Base-by-base conservation (phyloP, 192 early-diverging fungal genomes). In the Coemansia nantahalensis region DNA sequence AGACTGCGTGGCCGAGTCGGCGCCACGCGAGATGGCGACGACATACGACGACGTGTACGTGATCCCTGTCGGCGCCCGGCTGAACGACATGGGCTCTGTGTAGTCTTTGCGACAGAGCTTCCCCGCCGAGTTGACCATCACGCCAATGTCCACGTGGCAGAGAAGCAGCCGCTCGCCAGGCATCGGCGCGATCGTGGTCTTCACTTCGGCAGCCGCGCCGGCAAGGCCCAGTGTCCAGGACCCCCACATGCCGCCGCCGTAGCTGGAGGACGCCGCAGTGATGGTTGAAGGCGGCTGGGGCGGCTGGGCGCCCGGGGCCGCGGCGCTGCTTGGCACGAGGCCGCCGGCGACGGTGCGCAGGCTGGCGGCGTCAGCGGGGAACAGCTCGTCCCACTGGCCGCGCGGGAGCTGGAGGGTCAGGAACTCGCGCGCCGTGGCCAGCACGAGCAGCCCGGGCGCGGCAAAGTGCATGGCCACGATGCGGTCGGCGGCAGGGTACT, bases 401-500 rank as follows among this genome's bases (percentile, higher is more conserved):
- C 42, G 48, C 26, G 67, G 55, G n/a, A 77, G 67, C 54, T 77
- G 74, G 32, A 77, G 59, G 22, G 67, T 66, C 51, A 77, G 48
- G 36, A 77, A 77, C 56, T 77, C 74, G 23, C 63, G 57, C 1
- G 74, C 63, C 2, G 74, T 70, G 14, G 74, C 61, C 51, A 77
- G 45, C 12, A 57, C 50, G 26, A 94, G 69, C 48, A 84, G 80
- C 18, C 78, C 82, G 0, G 79, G 69, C 2, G 85, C 80, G 15
- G 89, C 78, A 88, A 91, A 97, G 32, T 81, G 77, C 79, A 97
- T 80, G 12, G 88, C 77, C 32, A 78, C 69, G 23, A 92, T 80
- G 17, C 79, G 79, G 39, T 97, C 90, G 0, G 86, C 74, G 11
- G 88, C 68, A 23, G 76, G 45, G 47, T 85, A 74, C 59, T 91